Conservation (phyloP, 192 early-diverging fungal species). For the Entomortierella lignicola region DNA sequence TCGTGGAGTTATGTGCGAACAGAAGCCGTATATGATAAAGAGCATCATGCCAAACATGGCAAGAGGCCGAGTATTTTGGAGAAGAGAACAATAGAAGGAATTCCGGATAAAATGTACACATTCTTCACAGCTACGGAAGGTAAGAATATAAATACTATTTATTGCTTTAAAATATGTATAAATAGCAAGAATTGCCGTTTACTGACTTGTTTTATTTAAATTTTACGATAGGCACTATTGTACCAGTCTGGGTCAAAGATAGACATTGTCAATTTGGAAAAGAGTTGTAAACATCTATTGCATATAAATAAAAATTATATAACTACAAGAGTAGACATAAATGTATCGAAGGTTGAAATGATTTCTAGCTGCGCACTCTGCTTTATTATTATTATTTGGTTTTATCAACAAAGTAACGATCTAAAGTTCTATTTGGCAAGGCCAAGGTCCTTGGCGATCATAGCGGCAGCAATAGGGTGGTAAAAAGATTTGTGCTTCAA, state of each 20-base stretch:
- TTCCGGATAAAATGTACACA: conserved; percentile 16
- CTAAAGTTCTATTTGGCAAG: conserved; percentile 19
- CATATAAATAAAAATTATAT: no score
- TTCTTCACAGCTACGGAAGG: conserved; percentile 39
- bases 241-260: conserved; percentile 32
- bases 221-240: conserved; percentile 33
- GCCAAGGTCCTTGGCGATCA: conserved; percentile 87
- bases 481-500: conserved; percentile 82
- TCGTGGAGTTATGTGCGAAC: conserved; percentile 30
- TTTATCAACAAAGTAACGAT: no score
- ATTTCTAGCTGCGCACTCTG: no score
- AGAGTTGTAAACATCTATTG: no score
- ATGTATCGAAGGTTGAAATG: no score
- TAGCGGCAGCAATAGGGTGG: conserved; percentile 89
- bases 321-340: no score
- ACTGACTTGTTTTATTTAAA: no score
- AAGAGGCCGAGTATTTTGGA: conserved; percentile 15
- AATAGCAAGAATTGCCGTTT: no score
- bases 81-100: background rate
- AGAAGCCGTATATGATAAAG: conserved; percentile 35
- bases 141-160: conserved; percentile 1
- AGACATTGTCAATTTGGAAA: conserved; percentile 44
- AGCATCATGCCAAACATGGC: conserved; percentile 19
- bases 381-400: no score
- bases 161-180: no score